Evolutionary conservation across 805 yeast species (phyloP).

Genomic region (Yarrowia deformans): DNA sequence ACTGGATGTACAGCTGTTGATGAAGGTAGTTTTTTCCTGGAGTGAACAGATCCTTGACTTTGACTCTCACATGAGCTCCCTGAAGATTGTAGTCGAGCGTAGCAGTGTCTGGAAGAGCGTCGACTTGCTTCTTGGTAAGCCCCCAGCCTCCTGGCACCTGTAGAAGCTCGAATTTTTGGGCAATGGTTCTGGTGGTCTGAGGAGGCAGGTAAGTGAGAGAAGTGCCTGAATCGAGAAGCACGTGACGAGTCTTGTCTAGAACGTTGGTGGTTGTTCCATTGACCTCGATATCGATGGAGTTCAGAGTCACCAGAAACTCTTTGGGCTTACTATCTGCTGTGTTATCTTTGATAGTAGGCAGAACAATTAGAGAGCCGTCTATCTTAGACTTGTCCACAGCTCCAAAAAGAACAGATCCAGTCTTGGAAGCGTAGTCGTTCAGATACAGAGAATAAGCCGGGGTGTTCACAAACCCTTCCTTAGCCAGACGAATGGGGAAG

Average conservation of each 20-base stretch:
- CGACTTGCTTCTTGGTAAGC: slow-evolving; percentile 69
- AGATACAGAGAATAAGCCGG: slow-evolving; percentile 56
- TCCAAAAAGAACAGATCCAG: slow-evolving; percentile 44
- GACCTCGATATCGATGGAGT: slow-evolving; percentile 36
- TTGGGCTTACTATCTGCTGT: background rate
- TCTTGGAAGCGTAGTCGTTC: slow-evolving; percentile 46
- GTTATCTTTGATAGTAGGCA: slow-evolving; percentile 53
- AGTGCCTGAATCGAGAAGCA: slow-evolving; percentile 61
- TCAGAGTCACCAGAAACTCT: slow-evolving; percentile 24
- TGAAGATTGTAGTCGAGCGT: slow-evolving; percentile 88
- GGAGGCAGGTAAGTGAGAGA: slow-evolving; percentile 52
- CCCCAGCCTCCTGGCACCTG: slow-evolving; percentile 49
- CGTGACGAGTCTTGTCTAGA: slow-evolving; percentile 34
- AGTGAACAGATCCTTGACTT: slow-evolving; percentile 71
- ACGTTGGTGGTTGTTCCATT: slow-evolving; percentile 49
- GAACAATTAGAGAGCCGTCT: slow-evolving; percentile 41
- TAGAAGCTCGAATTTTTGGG: slow-evolving; percentile 46
- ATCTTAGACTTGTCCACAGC: slow-evolving; percentile 44
- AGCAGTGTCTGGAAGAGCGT: slow-evolving; percentile 78
- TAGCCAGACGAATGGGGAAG: slow-evolving; percentile 50
- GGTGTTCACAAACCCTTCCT: slow-evolving; percentile 52
- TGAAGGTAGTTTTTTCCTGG: slow-evolving; percentile 31
- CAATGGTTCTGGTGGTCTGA: slow-evolving; percentile 48
- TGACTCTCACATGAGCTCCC: slow-evolving; percentile 88
- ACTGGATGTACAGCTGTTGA: background rate